Conservation (phyloP, 1,284 basidiomycete genomes). For the Hortiboletus rubellus region DNA sequence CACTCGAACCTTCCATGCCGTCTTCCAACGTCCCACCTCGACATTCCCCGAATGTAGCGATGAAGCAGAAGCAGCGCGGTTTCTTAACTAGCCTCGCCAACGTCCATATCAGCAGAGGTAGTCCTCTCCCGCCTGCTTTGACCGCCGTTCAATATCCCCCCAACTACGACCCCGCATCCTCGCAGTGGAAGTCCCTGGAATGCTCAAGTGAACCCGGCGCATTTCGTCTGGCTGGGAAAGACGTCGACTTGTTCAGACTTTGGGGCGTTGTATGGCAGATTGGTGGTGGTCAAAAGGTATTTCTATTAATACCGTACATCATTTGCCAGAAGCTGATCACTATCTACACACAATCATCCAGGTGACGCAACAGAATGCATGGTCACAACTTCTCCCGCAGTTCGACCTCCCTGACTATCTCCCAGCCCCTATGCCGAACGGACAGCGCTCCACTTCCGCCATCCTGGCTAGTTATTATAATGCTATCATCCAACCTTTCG, state of each 20-base stretch:
- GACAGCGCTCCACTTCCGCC: slow-evolving; percentile 48
- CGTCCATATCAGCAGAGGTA: slow-evolving; percentile 53
- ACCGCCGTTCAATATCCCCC: slow-evolving; percentile 55
- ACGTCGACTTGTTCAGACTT: slow-evolving; percentile 73
- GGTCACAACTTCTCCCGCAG: slow-evolving; percentile 51
- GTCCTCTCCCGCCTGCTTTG: slow-evolving; percentile 64
- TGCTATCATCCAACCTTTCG: slow-evolving; percentile 63
- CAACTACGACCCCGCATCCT: slow-evolving; percentile 58
- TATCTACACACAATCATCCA: slow-evolving; percentile 10
- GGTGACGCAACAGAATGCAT: slow-evolving; percentile 44
- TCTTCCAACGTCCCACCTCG: slow-evolving; percentile 28
- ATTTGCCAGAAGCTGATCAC: slow-evolving; percentile 6
- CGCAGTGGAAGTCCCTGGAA: slow-evolving; percentile 65
- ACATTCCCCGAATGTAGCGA: slow-evolving; percentile 33
- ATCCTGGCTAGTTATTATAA: slow-evolving; percentile 60
- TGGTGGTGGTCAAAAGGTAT: slow-evolving; percentile 61
- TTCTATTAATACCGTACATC: slow-evolving; percentile 19
- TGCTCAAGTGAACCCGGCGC: slow-evolving; percentile 55
- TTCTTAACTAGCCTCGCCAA: slow-evolving; percentile 61
- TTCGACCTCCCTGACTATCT: slow-evolving; percentile 68
- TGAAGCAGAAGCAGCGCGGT: slow-evolving; percentile 52
- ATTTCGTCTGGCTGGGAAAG: slow-evolving; percentile 72
- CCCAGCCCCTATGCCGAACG: slow-evolving; percentile 43
- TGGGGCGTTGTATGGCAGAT: slow-evolving; percentile 57
- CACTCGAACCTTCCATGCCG: slow-evolving; percentile 48